A percentile compares a stretch with the other conserved stretches of the same genome.
Evolutionary conservation across 2,329 filamentous ascomycete genomes (phyloP).

Genomic region (Talaromyces sp.): DNA sequence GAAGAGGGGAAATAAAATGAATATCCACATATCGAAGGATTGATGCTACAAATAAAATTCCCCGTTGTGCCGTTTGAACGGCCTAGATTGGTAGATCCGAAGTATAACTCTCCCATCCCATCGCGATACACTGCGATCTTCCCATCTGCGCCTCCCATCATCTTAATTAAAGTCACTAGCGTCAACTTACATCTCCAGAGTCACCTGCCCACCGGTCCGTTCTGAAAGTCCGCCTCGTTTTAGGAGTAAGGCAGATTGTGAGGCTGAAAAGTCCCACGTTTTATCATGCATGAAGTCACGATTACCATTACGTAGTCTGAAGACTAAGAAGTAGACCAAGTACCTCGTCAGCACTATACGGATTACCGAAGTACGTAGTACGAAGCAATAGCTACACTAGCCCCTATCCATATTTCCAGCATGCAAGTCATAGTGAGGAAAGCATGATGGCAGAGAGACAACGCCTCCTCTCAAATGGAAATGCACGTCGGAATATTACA

Average conservation of each 20-base stretch:
- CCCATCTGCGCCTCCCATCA: neutral
- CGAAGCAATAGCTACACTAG: neutral
- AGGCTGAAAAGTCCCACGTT: slow-evolving; percentile 1
- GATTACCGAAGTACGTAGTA: neutral
- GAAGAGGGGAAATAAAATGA: neutral
- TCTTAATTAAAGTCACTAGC: slow-evolving; percentile 5
- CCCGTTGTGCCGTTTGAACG: neutral
- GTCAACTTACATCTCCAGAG: slow-evolving; percentile 3
- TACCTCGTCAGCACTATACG: neutral
- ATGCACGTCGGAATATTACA: neutral
- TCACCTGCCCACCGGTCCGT: neutral
- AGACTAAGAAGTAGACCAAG: neutral
- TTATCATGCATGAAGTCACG: neutral
- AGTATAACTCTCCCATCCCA: neutral
- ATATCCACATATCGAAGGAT: too few species aligned
- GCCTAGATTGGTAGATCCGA: neutral
- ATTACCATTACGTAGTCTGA: neutral
- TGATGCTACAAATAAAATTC: too few species aligned
- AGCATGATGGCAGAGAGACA: slow-evolving; percentile 21
- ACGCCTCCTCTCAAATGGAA: slow-evolving; percentile 1
- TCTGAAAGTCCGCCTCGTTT: neutral
- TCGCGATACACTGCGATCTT: neutral
- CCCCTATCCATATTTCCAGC: neutral
- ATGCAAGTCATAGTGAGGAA: slow-evolving; percentile 20
- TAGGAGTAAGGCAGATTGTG: neutral